Conservation (phyloP, 1,284 basidiomycete genomes). For the Melampsora abietis-canadensis region DNA sequence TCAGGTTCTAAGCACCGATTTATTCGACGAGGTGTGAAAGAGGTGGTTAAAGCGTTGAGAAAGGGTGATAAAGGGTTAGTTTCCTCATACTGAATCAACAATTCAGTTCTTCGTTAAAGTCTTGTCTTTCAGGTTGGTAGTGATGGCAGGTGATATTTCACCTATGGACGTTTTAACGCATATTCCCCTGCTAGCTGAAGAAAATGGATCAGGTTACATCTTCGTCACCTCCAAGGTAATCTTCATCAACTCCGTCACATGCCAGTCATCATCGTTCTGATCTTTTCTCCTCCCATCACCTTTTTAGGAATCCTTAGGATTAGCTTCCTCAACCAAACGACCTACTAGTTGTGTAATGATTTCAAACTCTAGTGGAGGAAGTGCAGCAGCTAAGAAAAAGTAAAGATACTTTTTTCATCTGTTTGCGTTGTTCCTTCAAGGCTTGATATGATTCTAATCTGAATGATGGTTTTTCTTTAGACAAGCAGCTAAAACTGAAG, state of each 20-base stretch:
- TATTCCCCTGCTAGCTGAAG: slow-evolving; percentile 89
- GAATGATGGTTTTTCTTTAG: not conserved
- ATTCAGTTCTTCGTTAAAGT: not conserved
- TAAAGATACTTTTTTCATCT: not conserved
- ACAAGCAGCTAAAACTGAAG: slow-evolving; percentile 29
- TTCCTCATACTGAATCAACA: not conserved
- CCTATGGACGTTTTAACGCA: slow-evolving; percentile 98
- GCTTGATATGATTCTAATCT: not conserved
- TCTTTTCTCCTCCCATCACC: slow-evolving; percentile 57
- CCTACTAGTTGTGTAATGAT: slow-evolving; percentile 98
- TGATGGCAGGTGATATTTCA: slow-evolving; percentile 94
- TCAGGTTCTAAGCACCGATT: slow-evolving; percentile 83
- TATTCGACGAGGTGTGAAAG: slow-evolving; percentile 91
- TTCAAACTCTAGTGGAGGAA: slow-evolving; percentile 49
- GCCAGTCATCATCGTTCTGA: not conserved
- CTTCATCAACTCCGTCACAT: not conserved
- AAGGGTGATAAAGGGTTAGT: slow-evolving; percentile 90
- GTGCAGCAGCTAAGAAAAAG: slow-evolving; percentile 36
- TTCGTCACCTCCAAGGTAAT: slow-evolving; percentile 53
- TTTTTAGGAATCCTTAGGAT: slow-evolving; percentile 84
- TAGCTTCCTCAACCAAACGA: slow-evolving; percentile 92
- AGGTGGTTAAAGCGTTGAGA: slow-evolving; percentile 89
- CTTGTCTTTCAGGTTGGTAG: slow-evolving; percentile 60
- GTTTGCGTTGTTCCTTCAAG: not conserved
- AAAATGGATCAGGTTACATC: slow-evolving; percentile 88